phyloP scores from a whole-genome alignment of 2,329 filamentous ascomycete genomes.

The Penicillium frequentans region DNA sequence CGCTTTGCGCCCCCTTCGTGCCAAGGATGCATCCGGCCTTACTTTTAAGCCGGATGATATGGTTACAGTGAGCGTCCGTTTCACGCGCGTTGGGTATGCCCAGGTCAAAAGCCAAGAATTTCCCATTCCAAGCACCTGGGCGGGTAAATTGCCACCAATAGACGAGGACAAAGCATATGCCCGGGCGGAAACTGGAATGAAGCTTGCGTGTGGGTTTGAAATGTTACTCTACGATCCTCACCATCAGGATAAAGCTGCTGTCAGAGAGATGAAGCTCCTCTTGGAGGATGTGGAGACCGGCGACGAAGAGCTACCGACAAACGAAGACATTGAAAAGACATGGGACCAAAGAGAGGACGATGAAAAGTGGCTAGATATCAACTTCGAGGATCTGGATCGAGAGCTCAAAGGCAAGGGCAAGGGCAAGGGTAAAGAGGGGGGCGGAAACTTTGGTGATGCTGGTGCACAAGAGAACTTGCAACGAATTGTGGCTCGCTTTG shows the following conservation, averaged over 20 bases:
- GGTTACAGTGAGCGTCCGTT: slow-evolving; percentile 74
- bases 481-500: slow-evolving; percentile 92
- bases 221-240: slow-evolving; percentile 72
- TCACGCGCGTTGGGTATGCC: slow-evolving; percentile 87
- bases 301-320: slow-evolving; percentile 67
- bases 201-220: slow-evolving; percentile 85
- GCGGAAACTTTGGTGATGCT: slow-evolving; percentile 47
- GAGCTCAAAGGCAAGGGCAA: slow-evolving; percentile 65
- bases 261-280: slow-evolving; percentile 73
- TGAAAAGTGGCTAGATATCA: slow-evolving; percentile 89
- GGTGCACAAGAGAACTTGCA: slow-evolving; percentile 62
- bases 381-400: slow-evolving; percentile 82
- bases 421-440: slow-evolving; percentile 25
- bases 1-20: slow-evolving; percentile 67
- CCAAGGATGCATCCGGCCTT: slow-evolving; percentile 54
- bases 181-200: slow-evolving; percentile 74
- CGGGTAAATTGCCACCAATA: slow-evolving; percentile 41
- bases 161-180: slow-evolving; percentile 47
- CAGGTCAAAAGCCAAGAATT: slow-evolving; percentile 88
- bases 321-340: slow-evolving; percentile 64
- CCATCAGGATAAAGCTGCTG: slow-evolving; percentile 65
- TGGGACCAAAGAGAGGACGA: slow-evolving; percentile 78
- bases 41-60: slow-evolving; percentile 75
- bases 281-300: slow-evolving; percentile 74
- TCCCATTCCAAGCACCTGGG: slow-evolving; percentile 60